These are phyloP conservation scores for Gossypium gossypioides DNA, from an alignment of 441 rosid species.

Conservation along the genomic window DNA sequence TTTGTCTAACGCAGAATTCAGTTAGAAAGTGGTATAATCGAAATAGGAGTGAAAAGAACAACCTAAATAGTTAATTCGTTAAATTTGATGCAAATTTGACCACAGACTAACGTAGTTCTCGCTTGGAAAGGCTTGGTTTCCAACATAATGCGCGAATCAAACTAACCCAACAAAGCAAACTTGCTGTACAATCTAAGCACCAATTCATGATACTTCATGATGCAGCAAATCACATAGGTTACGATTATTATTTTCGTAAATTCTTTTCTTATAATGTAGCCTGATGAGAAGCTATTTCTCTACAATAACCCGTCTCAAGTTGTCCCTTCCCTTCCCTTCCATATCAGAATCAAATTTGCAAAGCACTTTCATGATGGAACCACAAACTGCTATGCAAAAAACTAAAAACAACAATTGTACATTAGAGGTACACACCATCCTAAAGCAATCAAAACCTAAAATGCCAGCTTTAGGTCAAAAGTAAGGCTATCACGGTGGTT, in stretches of 20 bases:
- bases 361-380: neutral
- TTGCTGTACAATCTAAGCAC: neutral
- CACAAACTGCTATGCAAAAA: neutral
- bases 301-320: neutral
- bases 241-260: neutral
- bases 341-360: neutral
- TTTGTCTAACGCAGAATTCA: neutral
- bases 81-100: neutral
- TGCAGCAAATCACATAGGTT: neutral
- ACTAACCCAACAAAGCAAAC: neutral
- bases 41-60: neutral
- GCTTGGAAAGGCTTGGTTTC: neutral
- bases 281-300: neutral
- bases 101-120: neutral
- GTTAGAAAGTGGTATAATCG: neutral
- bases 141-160: neutral
- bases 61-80: neutral
- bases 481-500: neutral
- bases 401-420: neutral
- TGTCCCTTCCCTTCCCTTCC: neutral
- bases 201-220: neutral
- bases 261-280: neutral
- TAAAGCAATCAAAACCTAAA: neutral
- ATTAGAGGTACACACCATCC: neutral
- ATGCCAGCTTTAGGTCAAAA: neutral